A percentile compares a stretch with the other conserved stretches of the same genome.
These are phyloP conservation scores for Pseudopyrenochaeta lycopersici DNA, from an alignment of 2,329 filamentous ascomycete genomes.

Conservation along the genomic window DNA sequence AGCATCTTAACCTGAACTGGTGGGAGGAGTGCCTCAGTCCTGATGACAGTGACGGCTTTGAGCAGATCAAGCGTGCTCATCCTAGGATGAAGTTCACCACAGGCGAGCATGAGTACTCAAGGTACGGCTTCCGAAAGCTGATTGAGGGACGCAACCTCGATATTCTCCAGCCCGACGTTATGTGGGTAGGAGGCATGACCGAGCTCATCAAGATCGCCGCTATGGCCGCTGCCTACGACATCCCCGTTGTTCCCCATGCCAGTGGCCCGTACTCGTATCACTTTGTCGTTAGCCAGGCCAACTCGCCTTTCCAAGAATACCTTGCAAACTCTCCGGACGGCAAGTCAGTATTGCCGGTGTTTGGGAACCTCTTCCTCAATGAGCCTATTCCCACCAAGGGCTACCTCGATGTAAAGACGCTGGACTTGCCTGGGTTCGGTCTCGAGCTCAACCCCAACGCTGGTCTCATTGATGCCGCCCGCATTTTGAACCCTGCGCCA, in stretches of 20 bases:
- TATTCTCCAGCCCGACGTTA: slow-evolving; percentile 94
- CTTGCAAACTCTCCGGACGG: slow-evolving; percentile 92
- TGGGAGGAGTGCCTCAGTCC: slow-evolving; percentile 95
- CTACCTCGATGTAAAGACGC: slow-evolving; percentile 77
- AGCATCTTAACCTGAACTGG: slow-evolving; percentile 91
- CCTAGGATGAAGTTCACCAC: slow-evolving; percentile 93
- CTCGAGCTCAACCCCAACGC: slow-evolving; percentile 84
- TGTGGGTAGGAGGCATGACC: slow-evolving; percentile 95
- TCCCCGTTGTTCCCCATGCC: slow-evolving; percentile 94
- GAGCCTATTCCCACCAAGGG: slow-evolving; percentile 89
- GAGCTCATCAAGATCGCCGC: slow-evolving; percentile 89
- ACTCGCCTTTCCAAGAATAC: slow-evolving; percentile 96
- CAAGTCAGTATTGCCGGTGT: slow-evolving; percentile 88
- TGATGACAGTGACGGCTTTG: slow-evolving; percentile 91
- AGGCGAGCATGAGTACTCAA: slow-evolving; percentile 93
- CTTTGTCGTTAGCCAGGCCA: slow-evolving; percentile 91
- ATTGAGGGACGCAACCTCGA: slow-evolving; percentile 91
- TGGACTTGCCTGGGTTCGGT: slow-evolving; percentile 92
- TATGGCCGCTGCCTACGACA: slow-evolving; percentile 90
- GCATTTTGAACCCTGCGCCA: slow-evolving; percentile 74
- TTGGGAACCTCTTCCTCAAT: slow-evolving; percentile 88
- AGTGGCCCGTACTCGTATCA: slow-evolving; percentile 96
- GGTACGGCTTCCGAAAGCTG: slow-evolving; percentile 93
- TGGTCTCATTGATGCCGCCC: slow-evolving; percentile 78
- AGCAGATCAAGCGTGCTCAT: slow-evolving; percentile 88